These are phyloP conservation scores for Ophiostoma montium DNA, from an alignment of 2,329 filamentous ascomycete species.

Conservation along the genomic window DNA sequence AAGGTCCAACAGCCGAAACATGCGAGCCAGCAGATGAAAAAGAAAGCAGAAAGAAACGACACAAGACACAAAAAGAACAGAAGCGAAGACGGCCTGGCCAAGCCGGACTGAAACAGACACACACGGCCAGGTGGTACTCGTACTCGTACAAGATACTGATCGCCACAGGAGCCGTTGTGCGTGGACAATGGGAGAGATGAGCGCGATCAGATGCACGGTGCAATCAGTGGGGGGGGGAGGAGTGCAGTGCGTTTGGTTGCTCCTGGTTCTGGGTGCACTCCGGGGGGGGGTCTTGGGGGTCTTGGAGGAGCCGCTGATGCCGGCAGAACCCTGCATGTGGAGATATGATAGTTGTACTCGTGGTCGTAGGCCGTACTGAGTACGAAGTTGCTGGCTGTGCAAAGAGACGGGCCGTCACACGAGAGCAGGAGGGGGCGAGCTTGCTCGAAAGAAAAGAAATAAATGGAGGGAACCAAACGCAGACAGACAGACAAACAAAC, in stretches of 20 bases:
- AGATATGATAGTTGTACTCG: not conserved
- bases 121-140: too few relatives aligned
- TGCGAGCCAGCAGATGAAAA: not conserved
- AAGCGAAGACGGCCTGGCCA: not conserved
- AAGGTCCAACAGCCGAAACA: not conserved
- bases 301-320: constrained; percentile 2
- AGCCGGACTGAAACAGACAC: constrained; percentile 1
- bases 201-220: constrained; percentile 6
- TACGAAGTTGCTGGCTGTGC: too few relatives aligned
- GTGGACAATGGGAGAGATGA: not conserved
- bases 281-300: not conserved
- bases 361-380: too few relatives aligned
- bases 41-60: not conserved
- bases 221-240: not conserved
- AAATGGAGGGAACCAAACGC: too few relatives aligned
- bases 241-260: not conserved
- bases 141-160: constrained; percentile 4
- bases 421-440: not conserved
- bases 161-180: constrained; percentile 2
- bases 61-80: not conserved
- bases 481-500: too few relatives aligned
- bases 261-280: not conserved
- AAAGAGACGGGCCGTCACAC: not conserved
- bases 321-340: constrained; percentile 3
- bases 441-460: too few relatives aligned